Evolutionary conservation across 2,329 filamentous ascomycete genomes (phyloP).

Genomic region (Trichoderma aggressivum): DNA sequence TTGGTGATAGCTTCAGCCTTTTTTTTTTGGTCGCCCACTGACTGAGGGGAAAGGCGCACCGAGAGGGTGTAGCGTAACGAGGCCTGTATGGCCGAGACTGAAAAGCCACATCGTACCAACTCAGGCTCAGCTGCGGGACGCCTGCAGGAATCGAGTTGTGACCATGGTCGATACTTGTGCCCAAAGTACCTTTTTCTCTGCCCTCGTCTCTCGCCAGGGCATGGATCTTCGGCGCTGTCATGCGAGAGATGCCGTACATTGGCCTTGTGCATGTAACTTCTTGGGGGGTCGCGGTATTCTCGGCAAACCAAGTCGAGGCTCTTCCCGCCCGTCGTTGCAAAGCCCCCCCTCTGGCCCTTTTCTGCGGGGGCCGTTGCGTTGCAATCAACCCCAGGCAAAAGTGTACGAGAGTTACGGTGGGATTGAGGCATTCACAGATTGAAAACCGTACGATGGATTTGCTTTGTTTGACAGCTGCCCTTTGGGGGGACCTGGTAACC

Average conservation of each 20-base stretch:
- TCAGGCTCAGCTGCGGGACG: slow-evolving; percentile 5
- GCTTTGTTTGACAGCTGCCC: neutral
- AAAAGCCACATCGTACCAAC: neutral
- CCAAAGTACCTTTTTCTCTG: neutral
- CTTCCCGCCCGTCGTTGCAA: neutral
- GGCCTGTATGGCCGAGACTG: neutral
- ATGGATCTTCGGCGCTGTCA: slow-evolving; percentile 8
- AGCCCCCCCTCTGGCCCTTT: neutral
- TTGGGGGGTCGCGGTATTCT: slow-evolving; percentile 14
- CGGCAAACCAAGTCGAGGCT: slow-evolving; percentile 6
- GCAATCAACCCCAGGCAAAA: neutral
- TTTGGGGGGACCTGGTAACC: neutral
- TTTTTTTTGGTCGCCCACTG: neutral
- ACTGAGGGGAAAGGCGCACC: neutral
- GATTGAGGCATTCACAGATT: neutral
- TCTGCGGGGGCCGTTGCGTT: slow-evolving; percentile 8
- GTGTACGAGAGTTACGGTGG: neutral
- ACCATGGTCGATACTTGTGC: slow-evolving; percentile 8
- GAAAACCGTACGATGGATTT: neutral
- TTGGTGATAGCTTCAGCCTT: slow-evolving; percentile 8
- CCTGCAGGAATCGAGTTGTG: neutral
- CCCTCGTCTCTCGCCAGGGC: neutral
- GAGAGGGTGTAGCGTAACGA: neutral
- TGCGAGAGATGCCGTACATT: slow-evolving; percentile 15
- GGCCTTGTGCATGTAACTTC: neutral